These are phyloP conservation scores for Neocucurbitaria cava DNA, from an alignment of 2,329 filamentous ascomycete species.

Conservation along the genomic window DNA sequence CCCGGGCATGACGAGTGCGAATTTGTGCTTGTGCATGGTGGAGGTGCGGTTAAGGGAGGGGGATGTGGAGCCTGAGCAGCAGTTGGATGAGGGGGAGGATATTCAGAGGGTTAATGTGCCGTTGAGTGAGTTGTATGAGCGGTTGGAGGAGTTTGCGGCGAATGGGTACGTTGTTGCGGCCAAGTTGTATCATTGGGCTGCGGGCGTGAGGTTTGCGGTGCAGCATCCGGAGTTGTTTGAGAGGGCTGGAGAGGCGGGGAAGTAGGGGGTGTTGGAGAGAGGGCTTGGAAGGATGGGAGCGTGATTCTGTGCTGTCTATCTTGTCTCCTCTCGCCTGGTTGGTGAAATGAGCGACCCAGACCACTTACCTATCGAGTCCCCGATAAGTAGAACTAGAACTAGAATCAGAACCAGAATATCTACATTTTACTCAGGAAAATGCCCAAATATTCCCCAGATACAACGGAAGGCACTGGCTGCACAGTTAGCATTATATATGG, in stretches of 20 bases:
- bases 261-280: neutral
- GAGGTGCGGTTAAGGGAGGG: slow-evolving; percentile 30
- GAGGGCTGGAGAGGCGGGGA: slow-evolving; percentile 9
- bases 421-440: too few species aligned
- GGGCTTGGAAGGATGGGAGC: too few species aligned
- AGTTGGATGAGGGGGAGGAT: slow-evolving; percentile 38
- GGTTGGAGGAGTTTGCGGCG: slow-evolving; percentile 29
- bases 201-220: slow-evolving; percentile 33
- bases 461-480: too few species aligned
- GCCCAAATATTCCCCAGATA: too few species aligned
- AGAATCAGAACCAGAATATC: too few species aligned
- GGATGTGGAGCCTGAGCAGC: slow-evolving; percentile 31
- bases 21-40: slow-evolving; percentile 34
- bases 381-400: too few species aligned
- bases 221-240: slow-evolving; percentile 31
- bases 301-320: too few species aligned
- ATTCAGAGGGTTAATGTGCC: slow-evolving; percentile 36
- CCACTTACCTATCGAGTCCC: too few species aligned
- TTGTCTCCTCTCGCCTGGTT: too few species aligned
- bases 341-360: too few species aligned
- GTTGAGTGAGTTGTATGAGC: slow-evolving; percentile 27
- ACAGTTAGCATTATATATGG: too few species aligned
- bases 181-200: slow-evolving; percentile 39
- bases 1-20: slow-evolving; percentile 37
- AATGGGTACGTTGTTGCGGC: slow-evolving; percentile 37